A percentile compares a stretch with the other conserved stretches of the same genome.
These are phyloP conservation scores for Xylariales sp. DNA, from an alignment of 2,329 filamentous ascomycete genomes.

Conservation along the genomic window DNA sequence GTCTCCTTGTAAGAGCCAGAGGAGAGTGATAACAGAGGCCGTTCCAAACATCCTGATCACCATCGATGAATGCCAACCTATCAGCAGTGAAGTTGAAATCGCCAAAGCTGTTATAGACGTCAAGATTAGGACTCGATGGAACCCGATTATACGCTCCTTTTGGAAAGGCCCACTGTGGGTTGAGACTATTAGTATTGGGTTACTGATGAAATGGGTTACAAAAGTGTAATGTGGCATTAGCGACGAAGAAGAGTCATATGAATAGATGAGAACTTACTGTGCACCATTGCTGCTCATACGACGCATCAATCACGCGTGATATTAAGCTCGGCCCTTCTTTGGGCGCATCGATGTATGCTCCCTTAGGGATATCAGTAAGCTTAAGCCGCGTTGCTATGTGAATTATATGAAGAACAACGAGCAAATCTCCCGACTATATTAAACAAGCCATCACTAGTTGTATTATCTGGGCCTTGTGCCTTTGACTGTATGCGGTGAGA, in stretches of 20 bases:
- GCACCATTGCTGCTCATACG: slow-evolving; percentile 67
- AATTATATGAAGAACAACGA: neutral
- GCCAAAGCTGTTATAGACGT: slow-evolving; percentile 59
- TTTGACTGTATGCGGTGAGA: too few species aligned
- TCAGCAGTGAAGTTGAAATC: slow-evolving; percentile 59
- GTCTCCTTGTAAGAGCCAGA: slow-evolving; percentile 51
- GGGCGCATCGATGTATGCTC: slow-evolving; percentile 61
- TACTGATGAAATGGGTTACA: neutral
- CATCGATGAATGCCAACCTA: slow-evolving; percentile 63
- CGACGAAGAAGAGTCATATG: too few species aligned
- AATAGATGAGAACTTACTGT: slow-evolving; percentile 37
- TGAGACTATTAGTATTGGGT: neutral
- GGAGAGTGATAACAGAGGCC: slow-evolving; percentile 63
- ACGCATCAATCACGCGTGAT: slow-evolving; percentile 58
- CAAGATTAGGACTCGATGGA: slow-evolving; percentile 56
- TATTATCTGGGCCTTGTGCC: too few species aligned
- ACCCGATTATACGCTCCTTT: slow-evolving; percentile 58
- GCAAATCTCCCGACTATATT: too few species aligned
- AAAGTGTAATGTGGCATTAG: neutral
- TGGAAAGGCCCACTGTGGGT: slow-evolving; percentile 60
- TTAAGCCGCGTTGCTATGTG: neutral
- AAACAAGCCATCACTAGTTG: too few species aligned
- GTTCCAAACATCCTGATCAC: slow-evolving; percentile 63
- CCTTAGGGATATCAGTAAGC: slow-evolving; percentile 40
- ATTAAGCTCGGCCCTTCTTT: slow-evolving; percentile 58